Base-by-base conservation (phyloP, 768 basidiomycete species). In the Mycena kentingensis region DNA sequence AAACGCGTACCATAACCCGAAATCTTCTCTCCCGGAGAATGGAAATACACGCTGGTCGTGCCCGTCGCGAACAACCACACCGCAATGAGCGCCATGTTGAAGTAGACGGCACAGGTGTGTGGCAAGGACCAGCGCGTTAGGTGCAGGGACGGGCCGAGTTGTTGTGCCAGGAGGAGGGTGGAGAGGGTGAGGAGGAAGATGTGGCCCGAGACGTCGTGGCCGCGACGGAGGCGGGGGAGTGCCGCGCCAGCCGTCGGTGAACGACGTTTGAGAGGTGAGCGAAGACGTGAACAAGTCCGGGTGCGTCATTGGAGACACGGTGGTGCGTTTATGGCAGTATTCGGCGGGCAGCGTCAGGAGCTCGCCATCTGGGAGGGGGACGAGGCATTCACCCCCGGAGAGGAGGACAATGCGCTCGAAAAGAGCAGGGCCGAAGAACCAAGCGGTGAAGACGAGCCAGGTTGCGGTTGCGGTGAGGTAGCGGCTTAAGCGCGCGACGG, bases 171-270 rank as follows among this genome's bases (percentile, higher is more conserved):
- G 67, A 97, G 89, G 22, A 96, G 73, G 13, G 79, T 73, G 13
- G 85, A 77, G 74, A 96, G 80, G 2, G 88, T 88, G 57, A 98
- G 78, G 55, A 98, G 78, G 73, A 97, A 98, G 26, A 93, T 76
- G 65, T 98, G 96, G 6, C 96, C 96, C 0, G 93, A 95, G 13
- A 98, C 83, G 62, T 98, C 96, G 66, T 97, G 93, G 0, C 96
- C 96, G 35, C 77, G 80, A 47, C 83, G 78, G 57, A 96, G 71
- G 25, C 87, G 73, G 8, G 93, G 90, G 2, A 68, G 61, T 0
- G 70, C 71, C n/a, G 25, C 64, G 66, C 80, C 79, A 86, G 13
- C 71, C 75, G 2, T 41, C 26, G 66, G 2, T 76, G 74, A 26
- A 73, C 61, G 4, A 67, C 42, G 46, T 79, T 60, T 19, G 71